phyloP scores from a whole-genome alignment of 2,329 filamentous ascomycete species.

The Pseudomassariella vexata region DNA sequence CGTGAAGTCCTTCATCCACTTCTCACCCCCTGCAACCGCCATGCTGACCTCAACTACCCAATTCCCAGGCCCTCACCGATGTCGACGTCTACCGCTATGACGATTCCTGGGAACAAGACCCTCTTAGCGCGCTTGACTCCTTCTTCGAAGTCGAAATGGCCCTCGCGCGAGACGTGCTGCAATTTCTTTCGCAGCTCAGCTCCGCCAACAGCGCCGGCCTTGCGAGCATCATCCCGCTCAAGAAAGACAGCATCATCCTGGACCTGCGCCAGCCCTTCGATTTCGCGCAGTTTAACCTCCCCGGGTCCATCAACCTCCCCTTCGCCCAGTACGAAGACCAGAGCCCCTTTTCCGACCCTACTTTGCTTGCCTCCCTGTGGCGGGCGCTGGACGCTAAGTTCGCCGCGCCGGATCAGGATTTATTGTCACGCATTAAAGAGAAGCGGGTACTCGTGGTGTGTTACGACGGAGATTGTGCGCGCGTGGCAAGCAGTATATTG shows the following conservation, averaged over 20 bases:
- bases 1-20: too few relatives aligned
- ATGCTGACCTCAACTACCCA: too few relatives aligned
- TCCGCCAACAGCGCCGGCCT: not conserved
- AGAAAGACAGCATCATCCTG: constrained; percentile 27
- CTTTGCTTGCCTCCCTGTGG: constrained; percentile 40
- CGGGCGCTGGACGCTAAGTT: constrained; percentile 38
- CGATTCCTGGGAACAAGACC: constrained; percentile 45
- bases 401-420: constrained; percentile 14
- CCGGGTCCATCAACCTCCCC: constrained; percentile 37
- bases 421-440: constrained; percentile 16
- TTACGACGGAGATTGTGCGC: constrained; percentile 48
- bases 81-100: constrained; percentile 51
- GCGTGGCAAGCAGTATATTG: constrained; percentile 48
- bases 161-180: constrained; percentile 10
- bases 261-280: constrained; percentile 38
- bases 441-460: constrained; percentile 41
- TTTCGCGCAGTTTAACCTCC: constrained; percentile 35
- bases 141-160: constrained; percentile 23
- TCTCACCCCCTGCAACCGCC: too few relatives aligned
- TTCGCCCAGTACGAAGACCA: constrained; percentile 27
- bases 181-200: not conserved
- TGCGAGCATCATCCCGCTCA: constrained; percentile 9
- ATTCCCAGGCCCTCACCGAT: constrained; percentile 33
- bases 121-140: constrained; percentile 29
- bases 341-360: constrained; percentile 40